Conservation (phyloP, 2,329 filamentous ascomycete genomes). For the Colletotrichum zoysiae region DNA sequence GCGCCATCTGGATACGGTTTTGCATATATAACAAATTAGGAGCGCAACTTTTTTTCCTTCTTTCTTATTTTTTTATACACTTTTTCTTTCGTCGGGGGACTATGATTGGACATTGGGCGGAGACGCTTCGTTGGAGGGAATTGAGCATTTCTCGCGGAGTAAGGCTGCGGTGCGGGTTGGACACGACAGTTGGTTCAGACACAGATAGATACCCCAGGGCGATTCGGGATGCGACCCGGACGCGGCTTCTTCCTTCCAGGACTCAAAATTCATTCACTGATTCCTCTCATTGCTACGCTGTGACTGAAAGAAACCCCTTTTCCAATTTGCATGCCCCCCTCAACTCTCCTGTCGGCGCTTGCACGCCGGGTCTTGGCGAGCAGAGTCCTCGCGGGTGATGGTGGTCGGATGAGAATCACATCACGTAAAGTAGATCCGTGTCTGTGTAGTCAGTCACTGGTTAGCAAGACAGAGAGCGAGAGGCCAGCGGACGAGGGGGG, state of each 20-base stretch:
- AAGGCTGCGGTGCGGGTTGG: not conserved
- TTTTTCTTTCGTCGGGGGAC: too few relatives aligned
- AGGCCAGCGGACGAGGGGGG: slow-evolving; percentile 35
- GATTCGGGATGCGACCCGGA: not conserved
- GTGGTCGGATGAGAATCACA: slow-evolving; percentile 4
- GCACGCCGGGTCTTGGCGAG: not conserved
- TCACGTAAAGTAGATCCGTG: slow-evolving; percentile 39
- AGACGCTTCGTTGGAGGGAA: not conserved
- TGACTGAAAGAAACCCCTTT: not conserved
- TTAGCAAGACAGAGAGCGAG: too few relatives aligned
- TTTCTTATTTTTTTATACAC: too few relatives aligned
- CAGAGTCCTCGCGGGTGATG: not conserved
- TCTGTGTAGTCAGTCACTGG: slow-evolving; percentile 9
- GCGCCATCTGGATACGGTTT: not conserved
- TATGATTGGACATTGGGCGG: not conserved
- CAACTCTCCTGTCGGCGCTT: not conserved
- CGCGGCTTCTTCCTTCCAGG: not conserved
- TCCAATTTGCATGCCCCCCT: slow-evolving; percentile 1
- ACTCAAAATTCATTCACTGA: not conserved
- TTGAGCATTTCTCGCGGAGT: not conserved
- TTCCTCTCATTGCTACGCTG: slow-evolving; percentile 5
- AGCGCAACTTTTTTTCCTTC: not conserved
- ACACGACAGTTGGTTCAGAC: not conserved
- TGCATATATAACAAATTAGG: too few relatives aligned
- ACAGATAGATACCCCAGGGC: slow-evolving; percentile 8